Evolutionary conservation across 306 rosid genomes (phyloP).

Genomic region (Leucaena leucocephala): DNA sequence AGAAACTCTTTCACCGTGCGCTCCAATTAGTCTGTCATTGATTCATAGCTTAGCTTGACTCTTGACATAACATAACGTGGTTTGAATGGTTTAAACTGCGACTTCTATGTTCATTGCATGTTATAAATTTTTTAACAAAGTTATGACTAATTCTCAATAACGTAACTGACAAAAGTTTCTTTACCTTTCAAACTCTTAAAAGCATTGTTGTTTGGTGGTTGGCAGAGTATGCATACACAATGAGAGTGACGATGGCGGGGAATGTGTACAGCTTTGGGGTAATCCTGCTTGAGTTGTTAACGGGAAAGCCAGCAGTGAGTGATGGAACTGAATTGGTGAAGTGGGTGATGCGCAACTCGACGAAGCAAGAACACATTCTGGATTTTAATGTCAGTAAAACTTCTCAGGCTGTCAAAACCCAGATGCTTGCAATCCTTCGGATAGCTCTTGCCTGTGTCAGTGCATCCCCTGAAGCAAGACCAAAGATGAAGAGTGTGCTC

Average conservation of each 20-base stretch:
- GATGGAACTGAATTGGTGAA: constrained; percentile 86
- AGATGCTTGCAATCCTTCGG: constrained; percentile 74
- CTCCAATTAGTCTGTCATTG: constrained; percentile 8
- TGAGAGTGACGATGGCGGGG: constrained; percentile 78
- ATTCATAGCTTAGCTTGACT: constrained; percentile 5
- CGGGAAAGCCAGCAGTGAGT: constrained; percentile 80
- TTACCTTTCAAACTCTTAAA: constrained; percentile 15
- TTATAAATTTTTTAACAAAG: not conserved
- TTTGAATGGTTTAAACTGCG: constrained; percentile 16
- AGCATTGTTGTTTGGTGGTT: constrained; percentile 27
- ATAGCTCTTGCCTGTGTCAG: constrained; percentile 73
- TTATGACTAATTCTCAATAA: constrained; percentile 2
- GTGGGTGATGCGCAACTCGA: constrained; percentile 57
- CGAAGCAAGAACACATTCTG: constrained; percentile 61
- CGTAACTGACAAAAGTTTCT: not conserved
- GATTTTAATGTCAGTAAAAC: constrained; percentile 65
- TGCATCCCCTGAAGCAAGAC: constrained; percentile 71
- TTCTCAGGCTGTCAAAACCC: constrained; percentile 63
- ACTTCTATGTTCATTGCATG: not conserved
- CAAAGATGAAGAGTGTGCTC: constrained; percentile 83
- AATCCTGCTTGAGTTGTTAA: constrained; percentile 74
- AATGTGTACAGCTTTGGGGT: constrained; percentile 91
- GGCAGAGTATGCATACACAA: constrained; percentile 92
- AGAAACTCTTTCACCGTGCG: constrained; percentile 29
- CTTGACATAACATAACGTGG: not conserved